Evolutionary conservation across 768 basidiomycete genomes (phyloP).

Genomic region (Russula virescens): DNA sequence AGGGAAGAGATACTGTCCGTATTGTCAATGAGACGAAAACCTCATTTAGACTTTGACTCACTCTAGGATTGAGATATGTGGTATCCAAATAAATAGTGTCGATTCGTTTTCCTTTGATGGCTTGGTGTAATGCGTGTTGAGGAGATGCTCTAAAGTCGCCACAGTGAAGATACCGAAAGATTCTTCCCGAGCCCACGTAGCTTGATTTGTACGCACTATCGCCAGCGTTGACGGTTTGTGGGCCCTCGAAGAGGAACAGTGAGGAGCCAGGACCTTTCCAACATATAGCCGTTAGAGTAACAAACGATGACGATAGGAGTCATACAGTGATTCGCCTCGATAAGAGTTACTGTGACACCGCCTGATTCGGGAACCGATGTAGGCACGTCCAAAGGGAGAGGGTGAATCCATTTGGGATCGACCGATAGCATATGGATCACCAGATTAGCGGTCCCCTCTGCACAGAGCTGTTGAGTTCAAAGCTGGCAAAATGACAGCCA

Average conservation of each 20-base stretch:
- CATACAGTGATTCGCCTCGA: slow-evolving; percentile 94
- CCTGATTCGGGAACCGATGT: slow-evolving; percentile 73
- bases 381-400: slow-evolving; percentile 75
- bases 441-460: slow-evolving; percentile 80
- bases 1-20: slow-evolving; percentile 81
- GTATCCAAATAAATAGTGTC: slow-evolving; percentile 94
- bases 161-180: slow-evolving; percentile 91
- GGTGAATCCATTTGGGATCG: slow-evolving; percentile 81
- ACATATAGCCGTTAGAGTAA: neutral
- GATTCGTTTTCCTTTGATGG: slow-evolving; percentile 70
- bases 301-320: slow-evolving; percentile 16
- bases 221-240: slow-evolving; percentile 82
- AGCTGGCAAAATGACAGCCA: neutral
- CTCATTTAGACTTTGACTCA: slow-evolving; percentile 10
- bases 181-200: slow-evolving; percentile 58
- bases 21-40: neutral
- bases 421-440: slow-evolving; percentile 90
- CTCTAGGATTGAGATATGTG: slow-evolving; percentile 89
- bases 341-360: slow-evolving; percentile 84
- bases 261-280: slow-evolving; percentile 74
- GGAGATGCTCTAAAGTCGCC: slow-evolving; percentile 93
- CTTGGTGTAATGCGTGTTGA: slow-evolving; percentile 77
- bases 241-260: slow-evolving; percentile 90
- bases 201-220: slow-evolving; percentile 71
- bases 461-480: neutral